Conservation (phyloP, 108 stramenopile genomes). For the Cyclotella sp. region DNA sequence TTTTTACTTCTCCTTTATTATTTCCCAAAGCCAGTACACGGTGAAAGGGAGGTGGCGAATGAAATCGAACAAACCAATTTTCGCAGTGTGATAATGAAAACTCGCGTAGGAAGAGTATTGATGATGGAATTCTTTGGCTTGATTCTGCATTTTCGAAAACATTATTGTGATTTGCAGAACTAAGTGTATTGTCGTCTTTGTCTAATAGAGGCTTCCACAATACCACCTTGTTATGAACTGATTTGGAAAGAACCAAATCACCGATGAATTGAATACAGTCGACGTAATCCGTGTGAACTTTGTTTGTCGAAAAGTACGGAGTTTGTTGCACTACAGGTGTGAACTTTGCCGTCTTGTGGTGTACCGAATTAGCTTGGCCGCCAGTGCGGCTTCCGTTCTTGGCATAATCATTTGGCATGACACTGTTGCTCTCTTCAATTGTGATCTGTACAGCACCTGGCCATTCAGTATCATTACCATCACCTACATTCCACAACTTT, state of each 20-base stretch:
- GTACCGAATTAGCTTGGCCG: neutral
- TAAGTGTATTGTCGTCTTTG: constrained; percentile 9
- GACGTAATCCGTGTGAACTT: constrained; percentile 79
- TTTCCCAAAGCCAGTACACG: constrained; percentile 76
- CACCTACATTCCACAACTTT: constrained; percentile 69
- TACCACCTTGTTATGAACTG: constrained; percentile 62
- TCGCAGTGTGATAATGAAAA: constrained; percentile 47
- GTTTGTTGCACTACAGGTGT: constrained; percentile 57
- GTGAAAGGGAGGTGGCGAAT: constrained; percentile 43
- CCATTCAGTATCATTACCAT: neutral
- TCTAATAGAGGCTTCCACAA: constrained; percentile 79
- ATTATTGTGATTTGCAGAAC: constrained; percentile 2
- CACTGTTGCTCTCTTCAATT: neutral
- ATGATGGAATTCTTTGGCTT: constrained; percentile 28
- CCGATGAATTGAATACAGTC: constrained; percentile 86
- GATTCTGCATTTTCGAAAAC: constrained; percentile 12
- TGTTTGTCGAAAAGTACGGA: constrained; percentile 73
- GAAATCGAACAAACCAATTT: constrained; percentile 79
- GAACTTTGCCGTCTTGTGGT: neutral
- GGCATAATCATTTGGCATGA: constrained; percentile 15
- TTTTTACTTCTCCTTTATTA: constrained; percentile 61
- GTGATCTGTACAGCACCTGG: neutral
- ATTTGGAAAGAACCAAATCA: constrained; percentile 80
- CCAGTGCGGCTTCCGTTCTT: constrained; percentile 15
- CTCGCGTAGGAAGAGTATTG: constrained; percentile 47